phyloP scores from a whole-genome alignment of 2,329 filamentous ascomycete genomes.

The Paecilomyces sp. region DNA sequence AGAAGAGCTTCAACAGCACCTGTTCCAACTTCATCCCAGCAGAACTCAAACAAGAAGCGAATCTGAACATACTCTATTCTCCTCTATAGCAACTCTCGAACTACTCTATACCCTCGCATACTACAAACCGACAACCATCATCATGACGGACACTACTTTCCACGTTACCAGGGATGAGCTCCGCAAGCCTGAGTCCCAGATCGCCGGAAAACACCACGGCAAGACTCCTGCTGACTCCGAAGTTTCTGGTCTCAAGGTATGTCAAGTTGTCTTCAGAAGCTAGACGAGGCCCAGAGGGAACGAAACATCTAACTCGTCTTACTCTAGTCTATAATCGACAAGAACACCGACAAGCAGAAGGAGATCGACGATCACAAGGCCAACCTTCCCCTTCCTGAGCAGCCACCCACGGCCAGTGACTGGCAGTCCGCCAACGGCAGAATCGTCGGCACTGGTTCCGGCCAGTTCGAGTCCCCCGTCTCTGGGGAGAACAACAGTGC shows the following conservation, averaged over 20 bases:
- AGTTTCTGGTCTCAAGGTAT: slow-evolving; percentile 41
- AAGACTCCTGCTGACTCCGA: slow-evolving; percentile 38
- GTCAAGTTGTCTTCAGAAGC: neutral
- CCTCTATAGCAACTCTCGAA: neutral
- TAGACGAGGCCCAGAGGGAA: neutral
- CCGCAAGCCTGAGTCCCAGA: slow-evolving; percentile 40
- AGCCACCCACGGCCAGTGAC: slow-evolving; percentile 69
- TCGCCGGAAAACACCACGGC: slow-evolving; percentile 33
- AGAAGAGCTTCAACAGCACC: neutral
- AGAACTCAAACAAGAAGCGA: neutral
- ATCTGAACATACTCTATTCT: neutral
- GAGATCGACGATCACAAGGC: slow-evolving; percentile 61
- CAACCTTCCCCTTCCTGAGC: slow-evolving; percentile 72
- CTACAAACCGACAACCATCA: slow-evolving; percentile 3
- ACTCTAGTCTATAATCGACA: slow-evolving; percentile 30
- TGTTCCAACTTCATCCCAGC: neutral
- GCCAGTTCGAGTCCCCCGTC: slow-evolving; percentile 47
- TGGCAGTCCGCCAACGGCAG: slow-evolving; percentile 65
- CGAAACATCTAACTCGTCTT: slow-evolving; percentile 2
- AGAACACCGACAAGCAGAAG: slow-evolving; percentile 48
- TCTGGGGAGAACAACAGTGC: slow-evolving; percentile 43
- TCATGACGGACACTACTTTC: slow-evolving; percentile 35
- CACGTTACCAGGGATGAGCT: slow-evolving; percentile 44
- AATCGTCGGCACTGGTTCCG: slow-evolving; percentile 64
- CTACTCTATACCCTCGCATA: neutral